Base-by-base conservation (phyloP, 2,329 filamentous ascomycete genomes). In the Colletotrichum incanum region DNA sequence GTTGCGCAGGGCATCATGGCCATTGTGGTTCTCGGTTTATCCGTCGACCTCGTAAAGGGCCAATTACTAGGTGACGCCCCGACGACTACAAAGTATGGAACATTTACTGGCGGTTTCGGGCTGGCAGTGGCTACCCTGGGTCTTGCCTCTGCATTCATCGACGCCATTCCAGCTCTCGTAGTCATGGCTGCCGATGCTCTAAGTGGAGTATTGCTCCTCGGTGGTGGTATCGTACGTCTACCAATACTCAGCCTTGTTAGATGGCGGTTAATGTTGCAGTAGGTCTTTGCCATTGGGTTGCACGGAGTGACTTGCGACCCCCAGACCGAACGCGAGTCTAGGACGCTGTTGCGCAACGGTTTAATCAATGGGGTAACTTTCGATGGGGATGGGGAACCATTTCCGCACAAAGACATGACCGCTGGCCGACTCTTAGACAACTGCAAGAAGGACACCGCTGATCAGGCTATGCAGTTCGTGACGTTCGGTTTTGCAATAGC, bases 391-490 rank as follows among this genome's bases (percentile, higher is more conserved):
- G 45, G 14, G n/a, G 49, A 28, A 14, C 20, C 28, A 28, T 18
- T 0, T 11, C 6, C 3, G 31, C 28, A 23, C 23, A 1, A 5
- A 5, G 18, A 9, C 8, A 16, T 23, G 16, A 47, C 14, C 4
- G 1, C 6, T 3, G 26, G 8, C 2, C 49, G 20, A 18, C 54
- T 73, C 5, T 4, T 67, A 1, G 37, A 28, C 28, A 71, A 45
- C 9, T 74, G 73, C 49, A 59, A 55, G 31, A 71, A 72, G 18
- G 71, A 67, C 2, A 63, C 28, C 0, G 71, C 73, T 20, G 52
- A 65, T 4, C 71, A 74, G 39, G 63, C 71, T 1, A 60, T 74
- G 49, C 71, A 73, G 2, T 73, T 74, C 6, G 71, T 71, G 34
- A 66, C 71, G 5, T 58, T 55, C 3, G 67, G 66, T 2, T 52